Conservation (phyloP, 2,329 filamentous ascomycete species). For the Colletotrichum lini region DNA sequence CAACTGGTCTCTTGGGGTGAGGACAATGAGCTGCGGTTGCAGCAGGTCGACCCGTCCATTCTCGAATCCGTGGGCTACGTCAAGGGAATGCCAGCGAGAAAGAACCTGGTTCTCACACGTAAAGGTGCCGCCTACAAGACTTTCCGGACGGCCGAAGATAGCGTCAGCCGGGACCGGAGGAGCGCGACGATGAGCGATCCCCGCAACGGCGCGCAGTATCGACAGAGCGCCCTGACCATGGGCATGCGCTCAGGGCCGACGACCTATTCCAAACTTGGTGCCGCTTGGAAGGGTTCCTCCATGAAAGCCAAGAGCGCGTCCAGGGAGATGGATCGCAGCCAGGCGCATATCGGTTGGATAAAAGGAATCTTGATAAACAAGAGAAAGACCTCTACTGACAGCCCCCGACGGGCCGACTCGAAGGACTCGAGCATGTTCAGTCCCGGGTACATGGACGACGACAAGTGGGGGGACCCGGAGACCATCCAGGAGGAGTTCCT, state of each 20-base stretch:
- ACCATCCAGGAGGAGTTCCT: conserved; percentile 76
- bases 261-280: conserved; percentile 52
- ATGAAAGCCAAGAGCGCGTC: conserved; percentile 69
- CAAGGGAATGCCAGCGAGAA: conserved; percentile 76
- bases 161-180: conserved; percentile 69
- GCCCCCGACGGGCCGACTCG: conserved; percentile 64
- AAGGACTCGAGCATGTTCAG: conserved; percentile 68
- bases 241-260: conserved; percentile 62
- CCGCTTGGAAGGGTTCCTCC: conserved; percentile 69
- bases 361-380: conserved; percentile 77
- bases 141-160: conserved; percentile 80
- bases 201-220: conserved; percentile 59
- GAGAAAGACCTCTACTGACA: conserved; percentile 61
- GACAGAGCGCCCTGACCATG: conserved; percentile 60
- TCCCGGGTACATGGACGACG: conserved; percentile 65
- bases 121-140: conserved; percentile 88
- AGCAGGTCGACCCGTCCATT: conserved; percentile 77
- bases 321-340: conserved; percentile 61
- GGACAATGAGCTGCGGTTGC: conserved; percentile 85
- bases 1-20: conserved; percentile 95
- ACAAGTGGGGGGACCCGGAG: conserved; percentile 74
- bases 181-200: conserved; percentile 74
- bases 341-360: conserved; percentile 78
- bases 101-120: conserved; percentile 81
- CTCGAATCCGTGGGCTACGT: conserved; percentile 80